A percentile compares a stretch with the other conserved stretches of the same genome.
phyloP scores from a whole-genome alignment of 768 basidiomycete genomes.

The Podaxis sp. region DNA sequence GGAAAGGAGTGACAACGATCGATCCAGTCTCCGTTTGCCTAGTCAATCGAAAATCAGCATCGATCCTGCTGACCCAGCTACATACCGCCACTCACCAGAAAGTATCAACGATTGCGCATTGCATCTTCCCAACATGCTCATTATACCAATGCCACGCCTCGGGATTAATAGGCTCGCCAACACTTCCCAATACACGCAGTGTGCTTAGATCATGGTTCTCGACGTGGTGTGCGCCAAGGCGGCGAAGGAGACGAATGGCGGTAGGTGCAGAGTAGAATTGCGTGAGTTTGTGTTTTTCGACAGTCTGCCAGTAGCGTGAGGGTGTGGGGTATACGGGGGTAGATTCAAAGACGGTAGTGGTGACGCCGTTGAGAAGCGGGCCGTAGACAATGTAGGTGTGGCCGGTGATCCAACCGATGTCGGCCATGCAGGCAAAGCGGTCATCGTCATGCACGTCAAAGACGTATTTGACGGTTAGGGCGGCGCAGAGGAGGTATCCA shows the following conservation, averaged over 20 bases:
- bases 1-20: slow-evolving; percentile 93
- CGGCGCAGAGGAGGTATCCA: slow-evolving; percentile 90
- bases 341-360: slow-evolving; percentile 92
- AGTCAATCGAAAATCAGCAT: slow-evolving; percentile 13
- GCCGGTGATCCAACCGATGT: slow-evolving; percentile 98
- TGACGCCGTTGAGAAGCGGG: slow-evolving; percentile 80
- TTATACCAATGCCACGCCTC: slow-evolving; percentile 99
- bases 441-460: slow-evolving; percentile 98
- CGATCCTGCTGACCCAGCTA: slow-evolving; percentile 13
- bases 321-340: slow-evolving; percentile 97
- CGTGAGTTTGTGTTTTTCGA: slow-evolving; percentile 89
- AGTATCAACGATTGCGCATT: slow-evolving; percentile 94
- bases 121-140: slow-evolving; percentile 82
- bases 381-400: slow-evolving; percentile 96
- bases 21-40: slow-evolving; percentile 99
- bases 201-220: slow-evolving; percentile 77
- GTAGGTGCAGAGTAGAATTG: slow-evolving; percentile 96
- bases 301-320: slow-evolving; percentile 95
- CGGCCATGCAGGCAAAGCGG: slow-evolving; percentile 97
- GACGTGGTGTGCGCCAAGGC: slow-evolving; percentile 84
- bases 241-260: slow-evolving; percentile 86
- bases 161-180: slow-evolving; percentile 98
- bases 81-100: slow-evolving; percentile 56
- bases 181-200: slow-evolving; percentile 86
- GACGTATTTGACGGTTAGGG: slow-evolving; percentile 93